phyloP scores from a whole-genome alignment of 176 grass and related monocot species.

The Miscanthus lutarioriparius region DNA sequence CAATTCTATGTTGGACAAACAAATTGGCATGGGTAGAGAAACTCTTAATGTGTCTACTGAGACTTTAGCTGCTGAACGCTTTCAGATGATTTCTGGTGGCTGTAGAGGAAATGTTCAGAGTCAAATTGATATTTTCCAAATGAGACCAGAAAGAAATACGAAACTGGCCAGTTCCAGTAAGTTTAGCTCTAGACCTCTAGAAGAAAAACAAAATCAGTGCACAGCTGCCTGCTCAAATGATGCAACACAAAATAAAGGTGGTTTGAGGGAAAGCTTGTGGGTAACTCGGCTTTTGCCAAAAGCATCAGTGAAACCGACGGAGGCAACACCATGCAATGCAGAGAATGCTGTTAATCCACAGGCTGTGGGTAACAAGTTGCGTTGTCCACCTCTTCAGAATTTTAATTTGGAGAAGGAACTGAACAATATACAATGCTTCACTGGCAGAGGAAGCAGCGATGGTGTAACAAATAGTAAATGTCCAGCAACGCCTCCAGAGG shows the following conservation, averaged over 20 bases:
- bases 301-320: conserved; percentile 33
- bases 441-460: conserved; percentile 45
- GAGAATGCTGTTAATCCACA: conserved; percentile 36
- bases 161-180: conserved; percentile 42
- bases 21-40: conserved; percentile 28
- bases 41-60: conserved; percentile 25
- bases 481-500: conserved; percentile 46
- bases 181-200: conserved; percentile 27
- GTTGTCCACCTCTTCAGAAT: conserved; percentile 22
- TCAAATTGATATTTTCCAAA: conserved; percentile 34
- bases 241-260: conserved; percentile 27
- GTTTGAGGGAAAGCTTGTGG: conserved; percentile 66
- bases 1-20: conserved; percentile 11
- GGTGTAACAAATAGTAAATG: conserved; percentile 56
- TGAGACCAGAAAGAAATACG: conserved; percentile 31
- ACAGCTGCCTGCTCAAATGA: conserved; percentile 33
- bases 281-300: conserved; percentile 79
- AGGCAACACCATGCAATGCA: conserved; percentile 52
- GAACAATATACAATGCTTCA: conserved; percentile 27
- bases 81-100: conserved; percentile 36
- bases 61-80: conserved; percentile 2
- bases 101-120: conserved; percentile 32
- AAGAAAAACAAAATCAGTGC: conserved; percentile 48
- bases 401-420: conserved; percentile 37
- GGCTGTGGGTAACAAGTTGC: conserved; percentile 29